Conservation (phyloP, 1,139 yeast species). For the Arxiozyma heterogenica region DNA sequence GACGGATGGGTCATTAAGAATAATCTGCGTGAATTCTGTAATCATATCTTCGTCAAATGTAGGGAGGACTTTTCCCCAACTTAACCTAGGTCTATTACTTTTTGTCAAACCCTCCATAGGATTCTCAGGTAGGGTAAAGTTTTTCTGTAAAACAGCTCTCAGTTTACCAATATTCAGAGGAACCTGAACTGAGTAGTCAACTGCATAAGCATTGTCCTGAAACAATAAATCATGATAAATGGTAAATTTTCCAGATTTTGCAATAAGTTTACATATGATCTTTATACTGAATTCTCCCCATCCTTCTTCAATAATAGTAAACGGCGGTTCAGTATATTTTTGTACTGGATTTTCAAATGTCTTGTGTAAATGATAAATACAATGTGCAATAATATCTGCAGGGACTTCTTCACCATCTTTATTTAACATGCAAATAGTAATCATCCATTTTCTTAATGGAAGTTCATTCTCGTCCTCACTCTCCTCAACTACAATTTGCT, state of each 20-base stretch:
- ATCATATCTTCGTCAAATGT: constrained; percentile 73
- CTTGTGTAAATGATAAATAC: constrained; percentile 84
- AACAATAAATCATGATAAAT: constrained; percentile 79
- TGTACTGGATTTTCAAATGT: constrained; percentile 82
- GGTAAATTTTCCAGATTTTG: constrained; percentile 73
- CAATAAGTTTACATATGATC: constrained; percentile 61
- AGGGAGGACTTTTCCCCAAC: constrained; percentile 13
- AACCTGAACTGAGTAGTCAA: constrained; percentile 62
- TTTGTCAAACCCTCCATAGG: background rate
- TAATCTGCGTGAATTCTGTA: constrained; percentile 86
- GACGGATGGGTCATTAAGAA: constrained; percentile 81
- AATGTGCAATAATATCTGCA: constrained; percentile 75
- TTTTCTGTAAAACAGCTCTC: constrained; percentile 55
- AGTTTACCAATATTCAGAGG: constrained; percentile 67
- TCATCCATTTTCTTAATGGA: constrained; percentile 91
- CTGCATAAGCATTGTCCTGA: constrained; percentile 57
- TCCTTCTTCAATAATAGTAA: constrained; percentile 79
- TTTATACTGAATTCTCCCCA: constrained; percentile 97
- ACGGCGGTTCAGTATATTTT: constrained; percentile 73
- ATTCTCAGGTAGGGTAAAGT: constrained; percentile 17
- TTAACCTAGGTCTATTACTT: background rate
- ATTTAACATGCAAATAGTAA: constrained; percentile 63
- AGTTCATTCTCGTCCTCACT: constrained; percentile 68
- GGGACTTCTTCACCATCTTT: constrained; percentile 73
- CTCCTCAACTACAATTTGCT: constrained; percentile 60